Conservation (phyloP, 108 stramenopile species). For the Conticribra guillardii region DNA sequence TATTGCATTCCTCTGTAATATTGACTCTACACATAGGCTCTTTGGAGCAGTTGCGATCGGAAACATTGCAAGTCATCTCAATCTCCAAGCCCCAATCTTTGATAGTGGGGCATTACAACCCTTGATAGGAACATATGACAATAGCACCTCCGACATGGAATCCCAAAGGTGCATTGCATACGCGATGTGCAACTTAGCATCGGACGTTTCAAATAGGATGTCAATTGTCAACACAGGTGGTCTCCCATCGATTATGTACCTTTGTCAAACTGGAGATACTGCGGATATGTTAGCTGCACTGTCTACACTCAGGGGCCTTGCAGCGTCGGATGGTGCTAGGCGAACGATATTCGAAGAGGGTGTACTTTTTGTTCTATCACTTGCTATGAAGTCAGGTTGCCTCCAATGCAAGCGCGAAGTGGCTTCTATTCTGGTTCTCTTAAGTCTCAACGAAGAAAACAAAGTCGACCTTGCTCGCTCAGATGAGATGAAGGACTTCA, state of each 20-base stretch:
- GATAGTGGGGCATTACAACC: slow-evolving; percentile 67
- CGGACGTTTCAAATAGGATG: slow-evolving; percentile 50
- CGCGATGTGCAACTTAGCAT: slow-evolving; percentile 79
- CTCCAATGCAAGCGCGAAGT: slow-evolving; percentile 67
- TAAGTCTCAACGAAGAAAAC: slow-evolving; percentile 82
- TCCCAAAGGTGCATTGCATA: slow-evolving; percentile 87
- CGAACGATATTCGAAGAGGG: slow-evolving; percentile 68
- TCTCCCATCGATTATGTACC: slow-evolving; percentile 68
- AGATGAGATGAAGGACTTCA: slow-evolving; percentile 31
- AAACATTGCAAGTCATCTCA: slow-evolving; percentile 73
- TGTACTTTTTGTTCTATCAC: slow-evolving; percentile 60
- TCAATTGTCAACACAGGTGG: slow-evolving; percentile 76
- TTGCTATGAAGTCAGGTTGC: slow-evolving; percentile 46
- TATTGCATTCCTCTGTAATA: slow-evolving; percentile 77
- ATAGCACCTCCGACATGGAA: slow-evolving; percentile 62
- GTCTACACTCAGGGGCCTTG: slow-evolving; percentile 71
- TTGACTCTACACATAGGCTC: slow-evolving; percentile 80
- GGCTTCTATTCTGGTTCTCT: slow-evolving; percentile 58
- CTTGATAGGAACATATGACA: slow-evolving; percentile 58
- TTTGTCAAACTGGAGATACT: slow-evolving; percentile 66
- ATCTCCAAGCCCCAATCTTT: slow-evolving; percentile 59
- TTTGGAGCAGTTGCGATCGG: slow-evolving; percentile 89
- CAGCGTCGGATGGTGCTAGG: slow-evolving; percentile 54
- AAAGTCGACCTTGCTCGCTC: slow-evolving; percentile 73
- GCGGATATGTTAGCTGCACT: slow-evolving; percentile 72